Conservation (phyloP, 768 basidiomycete genomes). For the Lactarius pseudohatsudake region DNA sequence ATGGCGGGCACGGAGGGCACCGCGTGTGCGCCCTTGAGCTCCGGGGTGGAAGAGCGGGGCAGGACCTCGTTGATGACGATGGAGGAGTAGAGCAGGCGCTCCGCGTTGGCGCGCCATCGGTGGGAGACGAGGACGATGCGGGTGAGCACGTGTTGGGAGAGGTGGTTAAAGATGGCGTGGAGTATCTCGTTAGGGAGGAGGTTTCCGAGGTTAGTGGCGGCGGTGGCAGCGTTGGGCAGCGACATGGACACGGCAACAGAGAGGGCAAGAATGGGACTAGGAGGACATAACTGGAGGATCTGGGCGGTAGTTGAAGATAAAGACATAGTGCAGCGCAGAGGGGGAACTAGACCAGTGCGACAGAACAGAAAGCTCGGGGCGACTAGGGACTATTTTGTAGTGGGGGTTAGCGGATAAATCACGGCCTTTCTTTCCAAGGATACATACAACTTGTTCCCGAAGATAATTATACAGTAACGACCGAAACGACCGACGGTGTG, state of each 20-base stretch:
- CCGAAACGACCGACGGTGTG: background rate
- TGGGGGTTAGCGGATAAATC: constrained; percentile 20
- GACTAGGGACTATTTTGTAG: constrained; percentile 21
- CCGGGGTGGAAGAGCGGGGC: constrained; percentile 42
- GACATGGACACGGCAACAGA: background rate
- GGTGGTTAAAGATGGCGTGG: constrained; percentile 44
- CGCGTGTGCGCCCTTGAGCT: constrained; percentile 25
- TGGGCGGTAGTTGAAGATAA: background rate
- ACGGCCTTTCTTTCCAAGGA: constrained; percentile 22
- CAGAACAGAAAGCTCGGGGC: background rate
- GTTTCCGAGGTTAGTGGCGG: constrained; percentile 1
- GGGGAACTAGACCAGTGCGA: background rate
- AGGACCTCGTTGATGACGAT: constrained; percentile 50
- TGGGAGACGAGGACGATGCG: constrained; percentile 47
- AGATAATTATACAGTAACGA: background rate
- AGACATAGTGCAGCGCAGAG: background rate
- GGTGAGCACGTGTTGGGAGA: constrained; percentile 39
- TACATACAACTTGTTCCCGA: constrained; percentile 2
- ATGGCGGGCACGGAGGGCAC: constrained; percentile 32
- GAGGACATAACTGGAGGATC: background rate
- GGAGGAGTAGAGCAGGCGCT: constrained; percentile 57
- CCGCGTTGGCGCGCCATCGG: constrained; percentile 48
- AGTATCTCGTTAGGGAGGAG: constrained; percentile 58
- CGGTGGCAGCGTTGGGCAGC: background rate
- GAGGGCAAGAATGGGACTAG: background rate